Percentiles rank a stretch among this genome's conserved stretches.
Evolutionary conservation across 768 basidiomycete genomes (phyloP).

Genomic region (Mycena floridula): DNA sequence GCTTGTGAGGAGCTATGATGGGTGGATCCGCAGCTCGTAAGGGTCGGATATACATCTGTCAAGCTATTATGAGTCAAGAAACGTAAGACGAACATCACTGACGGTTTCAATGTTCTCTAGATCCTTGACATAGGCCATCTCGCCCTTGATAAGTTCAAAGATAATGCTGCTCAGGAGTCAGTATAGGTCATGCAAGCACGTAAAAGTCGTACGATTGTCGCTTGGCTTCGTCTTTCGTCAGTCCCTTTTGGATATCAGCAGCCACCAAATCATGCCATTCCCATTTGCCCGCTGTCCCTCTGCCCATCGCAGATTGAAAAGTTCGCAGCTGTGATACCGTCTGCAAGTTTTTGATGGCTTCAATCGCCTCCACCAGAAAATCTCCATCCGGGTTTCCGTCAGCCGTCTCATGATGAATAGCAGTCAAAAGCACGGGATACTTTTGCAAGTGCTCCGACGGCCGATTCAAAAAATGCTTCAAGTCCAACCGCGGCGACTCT

Average conservation of each 20-base stretch:
- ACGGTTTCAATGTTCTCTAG: conserved; percentile 80
- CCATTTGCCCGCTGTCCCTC: conserved; percentile 72
- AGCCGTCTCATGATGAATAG: conserved; percentile 77
- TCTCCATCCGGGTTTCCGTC: conserved; percentile 78
- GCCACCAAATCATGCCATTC: conserved; percentile 89
- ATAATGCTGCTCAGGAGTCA: conserved; percentile 53
- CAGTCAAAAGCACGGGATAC: conserved; percentile 80
- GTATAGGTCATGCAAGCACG: neutral
- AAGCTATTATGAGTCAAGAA: conserved; percentile 2
- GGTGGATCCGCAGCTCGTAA: conserved; percentile 71
- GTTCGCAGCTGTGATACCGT: conserved; percentile 77
- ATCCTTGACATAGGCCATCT: conserved; percentile 93
- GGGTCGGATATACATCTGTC: conserved; percentile 77
- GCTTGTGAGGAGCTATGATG: conserved; percentile 62
- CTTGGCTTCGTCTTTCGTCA: conserved; percentile 73
- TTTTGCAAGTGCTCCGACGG: conserved; percentile 79
- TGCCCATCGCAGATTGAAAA: conserved; percentile 87
- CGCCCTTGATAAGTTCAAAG: conserved; percentile 91
- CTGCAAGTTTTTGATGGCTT: conserved; percentile 78
- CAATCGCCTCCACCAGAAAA: conserved; percentile 77
- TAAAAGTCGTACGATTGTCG: conserved; percentile 67
- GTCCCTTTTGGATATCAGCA: conserved; percentile 49
- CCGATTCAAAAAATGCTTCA: conserved; percentile 73
- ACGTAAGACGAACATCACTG: conserved; percentile 14
- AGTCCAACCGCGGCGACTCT: conserved; percentile 43